Evolutionary conservation across 2,329 filamentous ascomycete genomes (phyloP).

Genomic region (Cladorrhinum sp.): DNA sequence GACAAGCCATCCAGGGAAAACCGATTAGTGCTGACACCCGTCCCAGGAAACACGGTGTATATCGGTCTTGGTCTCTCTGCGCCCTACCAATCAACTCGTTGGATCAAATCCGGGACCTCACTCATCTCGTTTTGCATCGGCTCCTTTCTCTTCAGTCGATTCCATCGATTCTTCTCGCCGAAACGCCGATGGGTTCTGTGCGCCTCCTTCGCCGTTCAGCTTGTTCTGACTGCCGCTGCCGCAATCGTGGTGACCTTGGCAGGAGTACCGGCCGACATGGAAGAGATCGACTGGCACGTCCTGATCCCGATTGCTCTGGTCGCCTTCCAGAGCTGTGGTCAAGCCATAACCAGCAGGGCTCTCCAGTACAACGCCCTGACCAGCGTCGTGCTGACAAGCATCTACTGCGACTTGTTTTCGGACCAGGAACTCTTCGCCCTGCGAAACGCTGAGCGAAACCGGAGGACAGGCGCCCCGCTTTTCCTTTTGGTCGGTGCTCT

Average conservation of each 20-base stretch:
- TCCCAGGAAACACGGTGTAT: constrained; percentile 70
- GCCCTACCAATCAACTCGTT: constrained; percentile 52
- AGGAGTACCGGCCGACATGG: constrained; percentile 38
- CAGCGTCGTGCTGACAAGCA: constrained; percentile 75
- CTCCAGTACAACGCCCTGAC: constrained; percentile 69
- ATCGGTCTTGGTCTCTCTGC: constrained; percentile 69
- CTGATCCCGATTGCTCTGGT: constrained; percentile 66
- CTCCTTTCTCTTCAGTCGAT: constrained; percentile 66
- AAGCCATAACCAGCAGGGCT: constrained; percentile 70
- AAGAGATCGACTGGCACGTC: constrained; percentile 56
- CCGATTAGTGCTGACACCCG: neutral
- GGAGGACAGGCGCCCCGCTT: constrained; percentile 47
- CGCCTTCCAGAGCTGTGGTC: constrained; percentile 74
- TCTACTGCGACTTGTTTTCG: constrained; percentile 77
- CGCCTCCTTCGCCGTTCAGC: constrained; percentile 55
- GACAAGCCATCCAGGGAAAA: neutral
- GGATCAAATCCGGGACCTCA: constrained; percentile 70
- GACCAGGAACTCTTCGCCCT: constrained; percentile 50
- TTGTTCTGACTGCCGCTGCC: constrained; percentile 47
- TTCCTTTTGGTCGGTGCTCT: constrained; percentile 50
- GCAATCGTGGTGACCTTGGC: constrained; percentile 49
- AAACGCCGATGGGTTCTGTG: constrained; percentile 64
- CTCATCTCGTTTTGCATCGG: constrained; percentile 69
- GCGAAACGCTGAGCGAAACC: constrained; percentile 49
- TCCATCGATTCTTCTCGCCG: constrained; percentile 62